phyloP scores from a whole-genome alignment of 352 stramenopile species.

The Phytophthora rubi region DNA sequence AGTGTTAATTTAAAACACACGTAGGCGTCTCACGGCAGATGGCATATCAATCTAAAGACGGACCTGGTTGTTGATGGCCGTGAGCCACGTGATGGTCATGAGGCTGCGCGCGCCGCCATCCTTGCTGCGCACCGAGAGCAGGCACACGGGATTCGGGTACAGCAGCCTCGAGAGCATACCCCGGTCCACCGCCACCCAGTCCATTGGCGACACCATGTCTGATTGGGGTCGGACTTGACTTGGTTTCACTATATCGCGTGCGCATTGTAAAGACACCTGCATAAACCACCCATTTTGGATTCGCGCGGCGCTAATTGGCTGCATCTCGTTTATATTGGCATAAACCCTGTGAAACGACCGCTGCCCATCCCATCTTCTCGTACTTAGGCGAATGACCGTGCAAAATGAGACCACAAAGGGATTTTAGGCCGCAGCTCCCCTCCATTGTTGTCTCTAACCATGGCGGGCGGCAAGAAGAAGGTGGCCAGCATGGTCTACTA shows the following conservation, averaged over 20 bases:
- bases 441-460: constrained; percentile 7
- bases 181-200: constrained; percentile 67
- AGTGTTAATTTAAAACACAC: constrained; percentile 1
- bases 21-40: constrained; percentile 1
- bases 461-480: constrained; percentile 61
- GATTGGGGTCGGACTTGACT: constrained; percentile 18
- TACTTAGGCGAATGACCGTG: constrained; percentile 26
- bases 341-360: constrained; percentile 18
- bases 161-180: constrained; percentile 81
- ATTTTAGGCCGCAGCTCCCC: background rate
- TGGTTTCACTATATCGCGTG: constrained; percentile 25
- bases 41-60: background rate
- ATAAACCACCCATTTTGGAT: constrained; percentile 25
- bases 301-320: constrained; percentile 15
- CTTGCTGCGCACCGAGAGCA: constrained; percentile 54
- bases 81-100: constrained; percentile 91
- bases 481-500: constrained; percentile 81
- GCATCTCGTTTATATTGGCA: constrained; percentile 1
- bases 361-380: constrained; percentile 27
- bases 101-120: constrained; percentile 44
- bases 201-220: constrained; percentile 15
- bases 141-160: constrained; percentile 84
- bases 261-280: constrained; percentile 15
- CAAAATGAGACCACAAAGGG: constrained; percentile 17
- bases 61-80: constrained; percentile 88